Percentiles rank a stretch among this genome's conserved stretches.
These are phyloP conservation scores for Coemansia sp. DNA, from an alignment of 192 early-diverging fungal species.

Conservation along the genomic window DNA sequence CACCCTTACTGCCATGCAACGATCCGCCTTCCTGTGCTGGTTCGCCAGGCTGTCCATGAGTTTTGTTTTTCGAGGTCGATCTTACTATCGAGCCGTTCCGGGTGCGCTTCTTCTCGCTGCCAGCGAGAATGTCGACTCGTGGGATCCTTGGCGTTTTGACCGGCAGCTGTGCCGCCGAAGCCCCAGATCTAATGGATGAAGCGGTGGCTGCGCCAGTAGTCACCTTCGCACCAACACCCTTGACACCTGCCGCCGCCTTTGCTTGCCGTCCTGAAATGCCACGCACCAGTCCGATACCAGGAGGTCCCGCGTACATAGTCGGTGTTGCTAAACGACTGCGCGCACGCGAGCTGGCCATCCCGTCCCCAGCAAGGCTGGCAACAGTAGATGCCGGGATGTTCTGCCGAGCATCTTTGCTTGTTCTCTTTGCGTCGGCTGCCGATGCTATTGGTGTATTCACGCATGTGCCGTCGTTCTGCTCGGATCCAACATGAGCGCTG, in stretches of 20 bases:
- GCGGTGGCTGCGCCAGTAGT: not conserved
- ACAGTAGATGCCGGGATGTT: not conserved
- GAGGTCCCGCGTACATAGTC: not conserved
- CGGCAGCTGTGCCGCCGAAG: not conserved
- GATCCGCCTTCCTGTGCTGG: not conserved
- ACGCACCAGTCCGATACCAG: not conserved
- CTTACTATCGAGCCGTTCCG: slow-evolving; percentile 35
- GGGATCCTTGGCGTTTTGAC: slow-evolving; percentile 25
- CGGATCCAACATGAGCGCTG: not conserved
- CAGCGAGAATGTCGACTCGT: slow-evolving; percentile 9
- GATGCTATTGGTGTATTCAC: not conserved
- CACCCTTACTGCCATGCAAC: not conserved
- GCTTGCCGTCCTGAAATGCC: slow-evolving; percentile 3
- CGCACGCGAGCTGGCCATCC: not conserved
- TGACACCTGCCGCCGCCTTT: not conserved
- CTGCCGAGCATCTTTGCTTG: not conserved
- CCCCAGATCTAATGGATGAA: not conserved
- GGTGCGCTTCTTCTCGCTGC: slow-evolving; percentile 48
- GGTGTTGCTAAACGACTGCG: not conserved
- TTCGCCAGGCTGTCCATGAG: not conserved
- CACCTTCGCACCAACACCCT: not conserved
- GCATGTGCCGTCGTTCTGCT: not conserved
- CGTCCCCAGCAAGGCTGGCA: not conserved
- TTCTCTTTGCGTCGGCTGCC: not conserved
- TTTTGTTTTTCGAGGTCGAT: slow-evolving; percentile 7